Percentiles rank a stretch among this genome's conserved stretches.
phyloP scores from a whole-genome alignment of 2,329 filamentous ascomycete genomes.

The Epichloe typhina region DNA sequence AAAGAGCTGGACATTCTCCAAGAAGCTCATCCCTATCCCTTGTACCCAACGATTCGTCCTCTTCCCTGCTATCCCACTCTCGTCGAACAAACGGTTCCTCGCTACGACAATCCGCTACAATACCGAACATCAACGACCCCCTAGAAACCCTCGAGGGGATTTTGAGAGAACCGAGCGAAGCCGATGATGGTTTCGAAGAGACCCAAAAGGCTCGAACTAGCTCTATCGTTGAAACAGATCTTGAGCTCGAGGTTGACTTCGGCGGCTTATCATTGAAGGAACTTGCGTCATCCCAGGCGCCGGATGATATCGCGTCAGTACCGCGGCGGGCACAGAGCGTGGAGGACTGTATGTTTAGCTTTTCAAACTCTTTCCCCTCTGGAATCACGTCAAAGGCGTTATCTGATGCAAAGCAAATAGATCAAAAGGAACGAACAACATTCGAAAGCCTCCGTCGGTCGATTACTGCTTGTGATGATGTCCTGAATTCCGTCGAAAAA shows the following conservation, averaged over 20 bases:
- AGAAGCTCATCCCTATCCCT: conserved; percentile 69
- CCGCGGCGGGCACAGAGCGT: conserved; percentile 45
- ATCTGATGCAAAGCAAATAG: conserved; percentile 24
- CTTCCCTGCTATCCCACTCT: conserved; percentile 56
- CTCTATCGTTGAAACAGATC: conserved; percentile 32
- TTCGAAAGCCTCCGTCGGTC: conserved; percentile 86
- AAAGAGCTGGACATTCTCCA: conserved; percentile 53
- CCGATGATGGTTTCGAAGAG: conserved; percentile 2
- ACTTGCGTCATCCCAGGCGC: conserved; percentile 35
- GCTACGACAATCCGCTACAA: conserved; percentile 43
- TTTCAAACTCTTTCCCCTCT: neutral
- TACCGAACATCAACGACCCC: conserved; percentile 44
- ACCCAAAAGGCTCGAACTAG: conserved; percentile 4
- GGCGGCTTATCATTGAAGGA: conserved; percentile 62
- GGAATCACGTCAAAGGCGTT: neutral
- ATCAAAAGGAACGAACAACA: conserved; percentile 68
- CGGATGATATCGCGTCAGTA: conserved; percentile 8
- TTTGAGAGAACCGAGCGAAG: conserved; percentile 18
- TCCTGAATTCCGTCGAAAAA: conserved; percentile 81
- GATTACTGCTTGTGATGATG: conserved; percentile 82
- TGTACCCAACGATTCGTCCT: conserved; percentile 62
- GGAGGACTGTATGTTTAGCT: conserved; percentile 52
- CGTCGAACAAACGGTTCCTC: conserved; percentile 54
- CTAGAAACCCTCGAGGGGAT: conserved; percentile 51
- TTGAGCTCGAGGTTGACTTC: conserved; percentile 65